A percentile compares a stretch with the other conserved stretches of the same genome.
Conservation (phyloP, 176 grass and related monocot genomes). For the Triticum turgidum region DNA sequence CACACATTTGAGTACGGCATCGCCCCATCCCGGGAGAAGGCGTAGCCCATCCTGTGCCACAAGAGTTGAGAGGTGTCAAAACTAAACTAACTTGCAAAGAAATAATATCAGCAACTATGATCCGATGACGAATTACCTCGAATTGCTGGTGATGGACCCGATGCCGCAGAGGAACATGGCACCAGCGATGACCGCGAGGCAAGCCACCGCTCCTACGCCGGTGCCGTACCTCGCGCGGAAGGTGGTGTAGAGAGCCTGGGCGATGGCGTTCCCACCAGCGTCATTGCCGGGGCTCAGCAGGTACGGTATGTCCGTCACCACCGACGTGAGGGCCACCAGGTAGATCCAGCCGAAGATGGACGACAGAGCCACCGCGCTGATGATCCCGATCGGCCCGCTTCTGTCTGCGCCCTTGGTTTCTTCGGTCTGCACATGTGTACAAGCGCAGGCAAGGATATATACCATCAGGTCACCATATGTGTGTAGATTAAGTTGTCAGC, state of each 20-base stretch:
- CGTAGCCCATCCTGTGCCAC: conserved; percentile 53
- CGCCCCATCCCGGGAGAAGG: conserved; percentile 68
- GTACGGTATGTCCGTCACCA: conserved; percentile 48
- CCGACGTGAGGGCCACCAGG: conserved; percentile 45
- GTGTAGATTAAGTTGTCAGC: not conserved
- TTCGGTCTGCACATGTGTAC: conserved; percentile 37
- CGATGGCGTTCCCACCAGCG: conserved; percentile 61
- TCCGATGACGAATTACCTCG: conserved; percentile 27
- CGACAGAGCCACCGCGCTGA: conserved; percentile 42
- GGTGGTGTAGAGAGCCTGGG: conserved; percentile 45
- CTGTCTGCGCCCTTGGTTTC: conserved; percentile 67
- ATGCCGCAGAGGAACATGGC: conserved; percentile 55
- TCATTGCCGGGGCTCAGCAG: conserved; percentile 50
- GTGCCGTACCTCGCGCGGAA: conserved; percentile 49
- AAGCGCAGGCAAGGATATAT: not conserved
- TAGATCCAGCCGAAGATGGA: conserved; percentile 62
- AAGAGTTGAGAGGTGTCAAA: not conserved
- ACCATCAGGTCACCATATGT: not conserved
- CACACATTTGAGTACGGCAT: conserved; percentile 54
- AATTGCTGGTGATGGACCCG: conserved; percentile 53
- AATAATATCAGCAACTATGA: not conserved
- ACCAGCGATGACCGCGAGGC: conserved; percentile 39
- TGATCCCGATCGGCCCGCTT: conserved; percentile 57
- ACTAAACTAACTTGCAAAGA: not conserved
- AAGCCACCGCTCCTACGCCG: conserved; percentile 45